Evolutionary conservation across 305 asterid genomes (phyloP), one percentile per base, ranked within the genome.

Genomic region (Ajuga reptans): DNA sequence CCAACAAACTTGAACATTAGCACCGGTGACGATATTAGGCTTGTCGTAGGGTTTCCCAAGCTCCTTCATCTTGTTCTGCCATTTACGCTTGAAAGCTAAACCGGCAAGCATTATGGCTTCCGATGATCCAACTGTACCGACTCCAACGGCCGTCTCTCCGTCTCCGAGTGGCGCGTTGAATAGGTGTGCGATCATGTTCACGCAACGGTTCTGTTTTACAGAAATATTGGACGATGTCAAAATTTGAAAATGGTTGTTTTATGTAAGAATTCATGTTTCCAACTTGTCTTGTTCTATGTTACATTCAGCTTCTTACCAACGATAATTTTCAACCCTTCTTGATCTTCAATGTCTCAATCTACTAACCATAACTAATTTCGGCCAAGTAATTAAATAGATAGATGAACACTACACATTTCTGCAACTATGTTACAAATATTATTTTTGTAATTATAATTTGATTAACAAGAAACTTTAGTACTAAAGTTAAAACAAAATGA

Each of bases 1-100:
- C 91, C 91, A 86, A 7, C 89, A 86, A 1, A 86, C 89, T 78
- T 84, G 89, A 5, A 82, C 87, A 16, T 82, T 79, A 45, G 89
- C 87, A 0, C 87, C 89, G 0, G 87, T 85, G 47, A 85, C 89
- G 59, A 85, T 85, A 68, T 82, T 85, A 21, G 90, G 90, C 68
- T 77, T 85, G 63, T 85, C 81, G 24, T 9, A 14, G 6, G 87
- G 81, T 12, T 72, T 81, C 0, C 87, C 87, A 0, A 57, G 29
- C 18, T 72, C 82, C 56, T 62, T 83, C 69, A 81, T 68, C 72
- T 76, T 78, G 76, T 83, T 83, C 66, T 81, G 87, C 87, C 87
- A 83, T n/a, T 52, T 74, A 41, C 85, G 74, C 75, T 83, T 83
- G 77, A 83, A 83, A 0, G 87, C 84, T 18, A 83, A 34, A 4